Evolutionary conservation across 352 stramenopile species (phyloP).

Genomic region (Phytophthora melonis): DNA sequence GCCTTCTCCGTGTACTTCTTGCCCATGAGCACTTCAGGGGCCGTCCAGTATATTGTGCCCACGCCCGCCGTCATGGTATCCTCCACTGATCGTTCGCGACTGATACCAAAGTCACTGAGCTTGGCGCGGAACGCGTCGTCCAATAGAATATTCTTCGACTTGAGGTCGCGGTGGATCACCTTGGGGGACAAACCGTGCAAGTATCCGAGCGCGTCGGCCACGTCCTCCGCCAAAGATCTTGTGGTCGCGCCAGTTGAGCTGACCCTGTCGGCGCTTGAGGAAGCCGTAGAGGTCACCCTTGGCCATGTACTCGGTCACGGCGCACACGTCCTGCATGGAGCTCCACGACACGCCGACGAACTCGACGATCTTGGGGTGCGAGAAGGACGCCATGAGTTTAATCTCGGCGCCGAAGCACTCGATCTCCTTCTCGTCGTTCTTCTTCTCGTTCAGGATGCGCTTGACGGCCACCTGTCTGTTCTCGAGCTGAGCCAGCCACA

Average conservation of each 20-base stretch:
- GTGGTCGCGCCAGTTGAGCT: constrained; percentile 80
- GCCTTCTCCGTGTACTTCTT: constrained; percentile 89
- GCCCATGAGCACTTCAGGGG: constrained; percentile 81
- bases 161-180: constrained; percentile 52
- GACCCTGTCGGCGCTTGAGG: constrained; percentile 69
- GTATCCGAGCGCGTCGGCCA: constrained; percentile 78
- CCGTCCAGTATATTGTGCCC: constrained; percentile 88
- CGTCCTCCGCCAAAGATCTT: constrained; percentile 77
- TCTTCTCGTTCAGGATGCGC: constrained; percentile 83
- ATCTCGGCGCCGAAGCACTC: constrained; percentile 88
- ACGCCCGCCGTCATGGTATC: constrained; percentile 88
- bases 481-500: constrained; percentile 86
- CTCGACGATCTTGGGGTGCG: constrained; percentile 85
- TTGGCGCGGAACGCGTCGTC: constrained; percentile 72
- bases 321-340: constrained; percentile 71
- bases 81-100: constrained; percentile 74
- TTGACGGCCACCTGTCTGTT: constrained; percentile 85
- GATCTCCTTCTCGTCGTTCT: constrained; percentile 86
- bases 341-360: constrained; percentile 85
- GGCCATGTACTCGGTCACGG: constrained; percentile 87
- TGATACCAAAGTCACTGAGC: constrained; percentile 83
- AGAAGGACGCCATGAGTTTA: constrained; percentile 87
- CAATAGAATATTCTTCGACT: constrained; percentile 67
- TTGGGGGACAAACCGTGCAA: constrained; percentile 69
- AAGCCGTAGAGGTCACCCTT: constrained; percentile 81